phyloP scores from a whole-genome alignment of 345 rosid genomes.

The Arabidopsis thaliana region TAIR10.1 NC_003076.8:3657001-3657500 shows the following conservation, averaged over 20 bases:
- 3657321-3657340: neutral
- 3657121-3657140: conserved; percentile 14
- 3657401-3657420: neutral
- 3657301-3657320: conserved; percentile 9
- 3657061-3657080: conserved; percentile 33
- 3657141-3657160: conserved; percentile 36
- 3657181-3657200: conserved; percentile 64
- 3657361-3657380: no score
- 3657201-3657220: conserved; percentile 88
- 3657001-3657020: conserved; percentile 39
- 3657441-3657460: conserved; percentile 2
- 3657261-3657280: neutral
- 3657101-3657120: conserved; percentile 34
- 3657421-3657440: neutral
- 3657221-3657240: conserved; percentile 55
- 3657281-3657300: conserved; percentile 1
- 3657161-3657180: conserved; percentile 60
- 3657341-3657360: neutral
- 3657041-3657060: conserved; percentile 15
- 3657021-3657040: conserved; percentile 37
- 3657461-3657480: neutral
- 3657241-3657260: neutral
- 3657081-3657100: conserved; percentile 38
- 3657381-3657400: no score
- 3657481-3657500: conserved; percentile 12